Evolutionary conservation across 2,329 filamentous ascomycete genomes (phyloP), one percentile per base, ranked within the genome.

Genomic region (Penicillium sp.): DNA sequence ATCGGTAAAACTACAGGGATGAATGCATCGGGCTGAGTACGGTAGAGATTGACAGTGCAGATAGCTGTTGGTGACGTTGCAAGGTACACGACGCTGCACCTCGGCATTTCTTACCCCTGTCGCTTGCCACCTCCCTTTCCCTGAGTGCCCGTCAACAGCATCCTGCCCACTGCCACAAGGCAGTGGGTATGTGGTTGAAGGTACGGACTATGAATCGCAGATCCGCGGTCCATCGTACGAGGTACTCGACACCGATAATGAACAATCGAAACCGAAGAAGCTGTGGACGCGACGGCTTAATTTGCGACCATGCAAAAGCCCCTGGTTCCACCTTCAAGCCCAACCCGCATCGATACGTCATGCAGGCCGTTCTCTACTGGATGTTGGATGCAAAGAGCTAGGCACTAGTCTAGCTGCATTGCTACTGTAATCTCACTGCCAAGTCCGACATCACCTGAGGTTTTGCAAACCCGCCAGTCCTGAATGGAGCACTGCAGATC

Each of bases 41-140:
- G 45, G 59, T 5, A 51, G 58, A 52, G 59, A 58, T 57, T 51
- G 28, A 14, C 48, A n/a, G 48, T 48, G 45, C 26, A 48, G 49
- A 55, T 38, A 28, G 40, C 22, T 25, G 43, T 30, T 51, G 55
- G 30, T 30, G 33, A 33, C 30, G 16, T 40, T 45, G 13, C 6
- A 22, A 22, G 19, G 19, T 45, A 19, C 10, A 48, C 28, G 28
- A 46, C 16, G 14, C n/a, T 54, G 16, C 46, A 19, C 30, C 58
- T 54, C 8, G 28, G 35, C 28, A 42, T 37, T 49, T 42, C 30
- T 11, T 46, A 11, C 11, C 19, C 45, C 53, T 56, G 46, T 33
- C 35, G n/a, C 51, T 14, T 38, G 22, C 45, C 30, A 30, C 30
- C 19, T 35, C 40, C 8, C 13, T 45, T 25, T 14, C 11, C 33